These are phyloP conservation scores for Podaxis sp. DNA, from an alignment of 768 basidiomycete genomes.

Conservation along the genomic window DNA sequence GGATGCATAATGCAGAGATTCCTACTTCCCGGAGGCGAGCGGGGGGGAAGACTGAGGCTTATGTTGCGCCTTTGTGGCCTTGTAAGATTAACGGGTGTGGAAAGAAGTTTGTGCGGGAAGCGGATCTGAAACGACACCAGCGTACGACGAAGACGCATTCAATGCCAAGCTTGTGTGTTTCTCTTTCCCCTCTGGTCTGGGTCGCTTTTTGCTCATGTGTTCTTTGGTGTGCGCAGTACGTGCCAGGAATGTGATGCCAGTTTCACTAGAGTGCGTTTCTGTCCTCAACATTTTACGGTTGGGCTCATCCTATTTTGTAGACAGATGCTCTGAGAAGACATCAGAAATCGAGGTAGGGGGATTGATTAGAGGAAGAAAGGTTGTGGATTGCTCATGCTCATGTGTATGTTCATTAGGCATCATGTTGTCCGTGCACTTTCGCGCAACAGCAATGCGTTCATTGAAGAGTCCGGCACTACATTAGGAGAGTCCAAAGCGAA, in stretches of 20 bases:
- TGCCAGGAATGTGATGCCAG: constrained; percentile 80
- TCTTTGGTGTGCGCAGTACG: constrained; percentile 32
- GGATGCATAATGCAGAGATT: neutral
- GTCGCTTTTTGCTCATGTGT: constrained; percentile 7
- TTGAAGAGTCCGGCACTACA: constrained; percentile 39
- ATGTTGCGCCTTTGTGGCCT: constrained; percentile 61
- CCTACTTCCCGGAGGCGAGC: constrained; percentile 19
- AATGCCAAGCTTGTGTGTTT: constrained; percentile 64
- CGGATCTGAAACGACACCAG: constrained; percentile 78
- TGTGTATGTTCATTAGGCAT: constrained; percentile 15
- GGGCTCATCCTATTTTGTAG: constrained; percentile 31
- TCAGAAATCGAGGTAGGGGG: constrained; percentile 64
- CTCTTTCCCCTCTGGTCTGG: constrained; percentile 14
- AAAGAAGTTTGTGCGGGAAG: constrained; percentile 79
- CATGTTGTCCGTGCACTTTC: constrained; percentile 6
- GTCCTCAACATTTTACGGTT: neutral
- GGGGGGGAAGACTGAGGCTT: constrained; percentile 39
- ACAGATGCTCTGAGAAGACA: constrained; percentile 80
- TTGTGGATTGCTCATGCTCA: constrained; percentile 5
- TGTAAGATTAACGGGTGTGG: constrained; percentile 79
- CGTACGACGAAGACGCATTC: constrained; percentile 76
- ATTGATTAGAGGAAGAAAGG: neutral
- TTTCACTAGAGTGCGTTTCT: constrained; percentile 64
- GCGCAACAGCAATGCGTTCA: constrained; percentile 58
- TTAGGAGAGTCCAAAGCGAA: constrained; percentile 17